Evolutionary conservation across 78 protist species (phyloP), one percentile per base, ranked within the genome.

Genomic region (Dictyostelium intermedium): DNA sequence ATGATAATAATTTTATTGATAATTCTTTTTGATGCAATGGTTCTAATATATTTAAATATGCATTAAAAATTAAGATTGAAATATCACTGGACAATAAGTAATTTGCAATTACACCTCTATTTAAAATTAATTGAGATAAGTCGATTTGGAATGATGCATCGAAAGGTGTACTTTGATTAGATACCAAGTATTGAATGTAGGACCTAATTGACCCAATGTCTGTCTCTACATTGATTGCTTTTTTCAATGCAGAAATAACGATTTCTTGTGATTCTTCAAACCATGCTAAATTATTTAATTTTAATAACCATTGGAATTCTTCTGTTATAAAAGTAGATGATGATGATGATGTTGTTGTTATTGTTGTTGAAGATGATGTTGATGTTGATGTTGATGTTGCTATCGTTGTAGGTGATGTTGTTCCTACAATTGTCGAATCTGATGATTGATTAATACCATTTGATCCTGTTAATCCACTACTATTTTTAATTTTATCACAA

Each of bases 151-250:
- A 35, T 35, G 87, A 56, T 25, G 86, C 37, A 35, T 82, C 86
- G n/a, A 23, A 56, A 23, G 70, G 50, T 18, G 86, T 25, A 9
- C 35, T 30, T 39, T 56, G 60, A n/a, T 39, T 43, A 16, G 5
- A 16, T 10, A 56, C 73, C 1, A 89, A 74, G n/a, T 80, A 79
- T 30, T 89, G 83, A 70, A 89, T 10, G 34, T 89, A 80, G 5
- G 94, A 37, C 16, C 73, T 23, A 27, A 89, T 53, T 16, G 87
- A 16, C 0, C 16, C 6, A 6, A 80, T 34, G 50, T 89, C 94
- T 14, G 94, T 81, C 32, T 89, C 94, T 2, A 80, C 72, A 6
- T 53, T 32, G 11, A 89, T 18, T 30, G 94, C 94, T 9, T 56
- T 30, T 25, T 72, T 39, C 30, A 89, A 60, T 34, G 87, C 27